Evolutionary conservation across 2,329 filamentous ascomycete species (phyloP).

Genomic region (Apiospora marii): DNA sequence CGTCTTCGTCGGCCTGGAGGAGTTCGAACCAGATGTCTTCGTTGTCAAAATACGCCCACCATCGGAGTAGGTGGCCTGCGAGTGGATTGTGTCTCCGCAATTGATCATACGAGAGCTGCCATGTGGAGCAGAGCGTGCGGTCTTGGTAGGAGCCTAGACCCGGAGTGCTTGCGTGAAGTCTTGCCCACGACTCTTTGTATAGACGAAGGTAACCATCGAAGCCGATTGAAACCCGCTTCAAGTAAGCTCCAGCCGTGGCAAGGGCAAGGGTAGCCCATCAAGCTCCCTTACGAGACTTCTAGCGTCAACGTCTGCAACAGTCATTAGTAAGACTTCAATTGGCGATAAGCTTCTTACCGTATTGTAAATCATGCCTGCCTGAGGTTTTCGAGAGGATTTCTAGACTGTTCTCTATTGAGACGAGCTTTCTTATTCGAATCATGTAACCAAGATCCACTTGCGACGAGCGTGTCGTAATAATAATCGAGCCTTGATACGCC

Average conservation of each 20-base stretch:
- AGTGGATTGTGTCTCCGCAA: conserved; percentile 43
- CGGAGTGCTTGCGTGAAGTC: conserved; percentile 42
- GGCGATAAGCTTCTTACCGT: conserved; percentile 37
- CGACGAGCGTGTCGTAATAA: conserved; percentile 50
- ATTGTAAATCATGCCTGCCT: conserved; percentile 30
- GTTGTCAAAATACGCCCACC: conserved; percentile 31
- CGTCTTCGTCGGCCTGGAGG: conserved; percentile 14
- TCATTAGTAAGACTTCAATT: conserved; percentile 10
- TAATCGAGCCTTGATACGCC: conserved; percentile 48
- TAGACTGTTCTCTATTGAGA: conserved; percentile 40
- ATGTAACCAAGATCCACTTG: conserved; percentile 42
- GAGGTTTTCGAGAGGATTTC: conserved; percentile 43
- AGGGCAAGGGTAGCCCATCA: conserved; percentile 55
- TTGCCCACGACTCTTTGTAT: conserved; percentile 49
- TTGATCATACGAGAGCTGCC: conserved; percentile 48
- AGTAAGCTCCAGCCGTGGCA: conserved; percentile 53
- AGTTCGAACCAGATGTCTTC: conserved; percentile 32
- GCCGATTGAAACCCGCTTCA: conserved; percentile 46
- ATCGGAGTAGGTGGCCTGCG: conserved; percentile 28
- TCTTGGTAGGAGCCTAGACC: conserved; percentile 40
- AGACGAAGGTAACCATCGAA: conserved; percentile 48
- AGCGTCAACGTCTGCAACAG: conserved; percentile 40
- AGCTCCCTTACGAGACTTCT: conserved; percentile 44
- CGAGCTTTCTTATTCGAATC: conserved; percentile 45
- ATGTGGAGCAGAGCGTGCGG: conserved; percentile 46